phyloP scores from a whole-genome alignment of 495 filamentous ascomycete genomes.

The Tricharina praecox region DNA sequence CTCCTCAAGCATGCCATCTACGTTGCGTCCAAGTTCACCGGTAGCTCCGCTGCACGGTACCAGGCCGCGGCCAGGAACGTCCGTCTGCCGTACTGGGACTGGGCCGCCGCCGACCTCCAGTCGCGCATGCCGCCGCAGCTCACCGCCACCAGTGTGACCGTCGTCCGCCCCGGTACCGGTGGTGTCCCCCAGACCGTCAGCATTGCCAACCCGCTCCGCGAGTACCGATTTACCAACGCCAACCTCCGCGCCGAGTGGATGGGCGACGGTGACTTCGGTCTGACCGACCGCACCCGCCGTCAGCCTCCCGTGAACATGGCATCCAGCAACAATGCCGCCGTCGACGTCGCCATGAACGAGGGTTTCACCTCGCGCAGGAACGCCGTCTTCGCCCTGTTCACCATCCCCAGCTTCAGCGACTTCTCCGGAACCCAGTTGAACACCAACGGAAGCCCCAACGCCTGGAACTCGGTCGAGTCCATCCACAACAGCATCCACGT shows the following conservation, averaged over 20 bases:
- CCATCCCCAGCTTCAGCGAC: conserved; percentile 18
- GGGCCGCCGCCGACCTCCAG: conserved; percentile 12
- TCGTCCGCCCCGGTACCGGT: background rate
- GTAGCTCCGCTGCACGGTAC: conserved; percentile 12
- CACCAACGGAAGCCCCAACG: conserved; percentile 1
- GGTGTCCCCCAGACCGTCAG: conserved; percentile 10
- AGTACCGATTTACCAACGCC: conserved; percentile 37
- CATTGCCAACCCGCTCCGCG: conserved; percentile 46
- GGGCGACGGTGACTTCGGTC: conserved; percentile 3
- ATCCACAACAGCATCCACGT: conserved; percentile 13
- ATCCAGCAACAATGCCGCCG: conserved; percentile 12
- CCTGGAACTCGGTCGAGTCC: conserved; percentile 8
- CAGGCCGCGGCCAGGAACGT: conserved; percentile 21
- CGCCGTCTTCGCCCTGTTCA: conserved; percentile 19
- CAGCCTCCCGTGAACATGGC: conserved; percentile 10
- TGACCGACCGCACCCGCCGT: conserved; percentile 11
- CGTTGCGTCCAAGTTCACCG: conserved; percentile 16
- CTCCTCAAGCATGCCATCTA: conserved; percentile 9
- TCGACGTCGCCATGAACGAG: conserved; percentile 11
- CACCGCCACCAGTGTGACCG: conserved; percentile 1
- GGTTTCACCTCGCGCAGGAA: conserved; percentile 10
- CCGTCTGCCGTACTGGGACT: conserved; percentile 23
- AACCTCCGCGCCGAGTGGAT: conserved; percentile 4
- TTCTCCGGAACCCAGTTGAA: conserved; percentile 12
- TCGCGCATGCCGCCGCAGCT: conserved; percentile 11